Evolutionary conservation across 352 stramenopile species (phyloP), one percentile per base, ranked within the genome.

Genomic region (Plasmopara muralis): DNA sequence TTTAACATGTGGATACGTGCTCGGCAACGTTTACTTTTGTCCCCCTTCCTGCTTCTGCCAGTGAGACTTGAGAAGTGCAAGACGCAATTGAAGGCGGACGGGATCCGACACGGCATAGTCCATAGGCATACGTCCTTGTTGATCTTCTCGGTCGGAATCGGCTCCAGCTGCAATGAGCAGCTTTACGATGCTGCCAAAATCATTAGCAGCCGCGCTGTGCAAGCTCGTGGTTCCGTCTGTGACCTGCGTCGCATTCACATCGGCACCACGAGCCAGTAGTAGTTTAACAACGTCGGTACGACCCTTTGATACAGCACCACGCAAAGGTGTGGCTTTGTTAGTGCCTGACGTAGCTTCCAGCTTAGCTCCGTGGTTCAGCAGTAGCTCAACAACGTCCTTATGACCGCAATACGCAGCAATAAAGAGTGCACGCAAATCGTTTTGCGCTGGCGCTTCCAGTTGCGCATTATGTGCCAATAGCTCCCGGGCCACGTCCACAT

Each of bases 391-490:
- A 20, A 77, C 53, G 12, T 73, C 59, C 29, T 63, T 58, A 53
- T 83, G 68, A n/a, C 70, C 73, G 34, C 70, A 75, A 49, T 75
- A 81, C 18, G 60, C 58, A 9, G 68, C 66, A n/a, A 82, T 67
- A 56, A 76, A 82, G 14, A 82, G 51, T 50, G 68, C 53, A 18
- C 66, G 68, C 37, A 82, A 51, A 37, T 57, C 52, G 35, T 78
- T 75, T 13, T 72, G 68, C 2, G 68, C 59, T n/a, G 64, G 52
- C 2, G 63, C 68, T 58, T 82, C 71, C 25, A 78, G 62, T 47
- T 57, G 59, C 6, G 72, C 70, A n/a, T 65, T 70, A 18, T 78
- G 64, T 14, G 42, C 55, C 28, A 82, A 39, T 10, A 85, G 55
- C 54, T 77, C 64, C 8, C 55, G 56, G 9, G 66, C 68, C 9